These are phyloP conservation scores for Hypoxylon perforatum DNA, from an alignment of 495 filamentous ascomycete species.

Conservation along the genomic window DNA sequence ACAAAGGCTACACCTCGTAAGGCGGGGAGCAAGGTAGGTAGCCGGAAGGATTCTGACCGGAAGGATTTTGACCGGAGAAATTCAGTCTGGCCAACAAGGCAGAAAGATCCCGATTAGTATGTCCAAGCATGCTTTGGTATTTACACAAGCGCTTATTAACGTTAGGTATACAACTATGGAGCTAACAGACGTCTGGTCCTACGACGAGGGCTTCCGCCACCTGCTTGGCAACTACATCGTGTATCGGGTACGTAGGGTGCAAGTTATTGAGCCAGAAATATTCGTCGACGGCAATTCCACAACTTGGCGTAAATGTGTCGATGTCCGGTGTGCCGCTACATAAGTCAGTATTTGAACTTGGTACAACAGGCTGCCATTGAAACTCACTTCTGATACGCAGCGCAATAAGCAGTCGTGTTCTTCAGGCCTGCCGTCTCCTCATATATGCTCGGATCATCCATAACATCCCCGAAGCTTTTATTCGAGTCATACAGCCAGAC, in stretches of 20 bases:
- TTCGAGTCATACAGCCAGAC: conserved; percentile 60
- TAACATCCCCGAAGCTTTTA: conserved; percentile 62
- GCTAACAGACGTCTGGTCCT: conserved; percentile 47
- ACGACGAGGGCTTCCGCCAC: conserved; percentile 56
- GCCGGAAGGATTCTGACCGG: too few species aligned
- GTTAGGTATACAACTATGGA: neutral
- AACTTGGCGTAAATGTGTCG: conserved; percentile 60
- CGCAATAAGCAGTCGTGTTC: conserved; percentile 67
- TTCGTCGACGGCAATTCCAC: conserved; percentile 63
- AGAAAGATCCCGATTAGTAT: too few species aligned
- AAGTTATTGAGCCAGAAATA: conserved; percentile 73
- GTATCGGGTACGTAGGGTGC: conserved; percentile 70
- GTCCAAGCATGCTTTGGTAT: too few species aligned
- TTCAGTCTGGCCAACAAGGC: too few species aligned
- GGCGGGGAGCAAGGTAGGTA: too few species aligned
- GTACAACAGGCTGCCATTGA: neutral
- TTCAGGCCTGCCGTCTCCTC: conserved; percentile 56
- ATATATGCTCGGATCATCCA: conserved; percentile 63
- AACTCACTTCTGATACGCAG: conserved; percentile 65
- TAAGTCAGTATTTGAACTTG: conserved; percentile 11
- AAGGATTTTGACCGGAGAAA: conserved; percentile 4
- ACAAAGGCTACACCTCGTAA: too few species aligned
- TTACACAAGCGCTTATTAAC: too few species aligned
- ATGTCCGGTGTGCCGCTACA: conserved; percentile 63
- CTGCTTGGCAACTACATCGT: conserved; percentile 64